A percentile compares a stretch with the other conserved stretches of the same genome.
These are phyloP conservation scores for Allium cepa DNA, from an alignment of 106 monocot species.

Conservation along the genomic window DNA sequence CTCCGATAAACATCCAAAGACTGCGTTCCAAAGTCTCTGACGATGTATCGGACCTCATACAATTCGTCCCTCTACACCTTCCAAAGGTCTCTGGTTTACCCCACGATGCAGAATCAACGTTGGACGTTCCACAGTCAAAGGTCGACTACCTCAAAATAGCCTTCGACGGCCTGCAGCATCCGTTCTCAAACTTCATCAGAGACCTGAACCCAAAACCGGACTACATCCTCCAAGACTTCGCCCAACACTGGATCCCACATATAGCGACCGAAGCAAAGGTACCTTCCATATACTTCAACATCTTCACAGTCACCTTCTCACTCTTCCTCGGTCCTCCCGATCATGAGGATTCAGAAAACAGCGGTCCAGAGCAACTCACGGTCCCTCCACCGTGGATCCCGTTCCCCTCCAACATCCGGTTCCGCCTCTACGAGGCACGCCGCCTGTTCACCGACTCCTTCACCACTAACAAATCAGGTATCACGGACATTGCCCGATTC, in stretches of 20 bases:
- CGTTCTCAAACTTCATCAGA: slow-evolving; percentile 14
- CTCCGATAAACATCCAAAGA: slow-evolving; percentile 45
- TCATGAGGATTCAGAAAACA: not conserved
- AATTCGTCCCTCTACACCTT: slow-evolving; percentile 27
- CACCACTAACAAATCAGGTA: not conserved
- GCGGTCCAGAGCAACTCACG: slow-evolving; percentile 10
- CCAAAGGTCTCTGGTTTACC: slow-evolving; percentile 28
- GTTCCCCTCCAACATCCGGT: slow-evolving; percentile 2
- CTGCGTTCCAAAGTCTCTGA: slow-evolving; percentile 13
- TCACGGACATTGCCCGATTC: not conserved
- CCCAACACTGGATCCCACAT: slow-evolving; percentile 20
- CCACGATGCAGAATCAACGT: slow-evolving; percentile 39
- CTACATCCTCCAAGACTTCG: slow-evolving; percentile 46
- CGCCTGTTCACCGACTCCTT: not conserved
- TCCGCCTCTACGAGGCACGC: not conserved
- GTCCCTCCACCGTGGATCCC: slow-evolving; percentile 10
- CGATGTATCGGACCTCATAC: not conserved
- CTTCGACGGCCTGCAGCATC: slow-evolving; percentile 30
- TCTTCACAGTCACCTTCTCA: not conserved
- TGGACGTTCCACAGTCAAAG: slow-evolving; percentile 28
- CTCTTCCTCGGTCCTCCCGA: slow-evolving; percentile 8
- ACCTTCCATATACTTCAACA: slow-evolving; percentile 6
- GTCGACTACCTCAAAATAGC: slow-evolving; percentile 15
- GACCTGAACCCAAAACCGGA: slow-evolving; percentile 15
- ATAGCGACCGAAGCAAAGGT: slow-evolving; percentile 13